Evolutionary conservation across 2,329 filamentous ascomycete genomes (phyloP), one percentile per base, ranked within the genome.

Genomic region (Furcasterigmium sp.): DNA sequence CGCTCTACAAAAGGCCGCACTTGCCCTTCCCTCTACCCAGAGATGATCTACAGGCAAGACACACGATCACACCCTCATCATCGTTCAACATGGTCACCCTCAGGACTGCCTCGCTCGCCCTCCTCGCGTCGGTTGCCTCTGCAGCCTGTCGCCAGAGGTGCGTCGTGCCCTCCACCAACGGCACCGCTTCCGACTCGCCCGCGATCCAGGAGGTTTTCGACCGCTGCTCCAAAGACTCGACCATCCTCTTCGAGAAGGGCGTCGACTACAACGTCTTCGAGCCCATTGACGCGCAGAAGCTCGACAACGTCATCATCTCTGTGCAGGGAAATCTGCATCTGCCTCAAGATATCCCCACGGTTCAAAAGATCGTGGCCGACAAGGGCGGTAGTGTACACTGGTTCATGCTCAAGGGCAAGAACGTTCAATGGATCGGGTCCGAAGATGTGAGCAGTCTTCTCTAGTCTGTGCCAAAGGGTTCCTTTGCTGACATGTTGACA

Each of bases 311-410:
- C 13, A 58, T 60, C 34, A 69, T 71, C 32, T 58, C 53, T 4
- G 58, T 70, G 49, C 51, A 61, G 26, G 68, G 68, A n/a, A 70
- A 69, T 45, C 55, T 70, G 13, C 64, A 69, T 45, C 56, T 72
- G 3, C 61, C 67, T 4, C 57, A 63, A 44, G 62, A 66, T 47
- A 61, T 71, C 29, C 54, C 58, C 10, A 54, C 58, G 7, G 48
- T 69, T 3, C 63, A 68, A 45, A 43, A 51, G 9, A 55, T 65
- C 7, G 62, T 67, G 28, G 58, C 57, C 20, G 52, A 51, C 3
- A 60, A 56, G 21, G 56, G 55, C 28, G 53, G 56, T 3, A 44
- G 51, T 8, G 55, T 58, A 10, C 62, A 58, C 17, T 70, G 67
- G 67, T 65, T 69, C 43, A 53, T 52, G 3, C 54, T 71, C 14